Conservation (phyloP, 352 stramenopile genomes). For the Thraustochytrium striatum region DNA sequence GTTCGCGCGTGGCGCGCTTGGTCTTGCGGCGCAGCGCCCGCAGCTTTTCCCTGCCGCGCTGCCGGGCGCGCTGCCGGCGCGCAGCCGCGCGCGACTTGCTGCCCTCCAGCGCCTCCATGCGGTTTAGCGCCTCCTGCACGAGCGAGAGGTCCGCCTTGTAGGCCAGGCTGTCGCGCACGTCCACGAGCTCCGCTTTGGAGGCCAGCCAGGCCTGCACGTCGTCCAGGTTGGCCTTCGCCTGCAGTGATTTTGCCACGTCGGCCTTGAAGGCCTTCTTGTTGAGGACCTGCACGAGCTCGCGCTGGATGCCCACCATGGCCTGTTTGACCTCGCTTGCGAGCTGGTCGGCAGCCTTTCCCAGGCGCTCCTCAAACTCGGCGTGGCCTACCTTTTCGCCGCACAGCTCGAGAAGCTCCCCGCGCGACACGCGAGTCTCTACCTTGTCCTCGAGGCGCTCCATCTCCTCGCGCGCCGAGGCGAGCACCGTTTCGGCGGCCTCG, state of each 20-base stretch:
- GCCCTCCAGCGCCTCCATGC: not conserved
- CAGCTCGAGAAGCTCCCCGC: constrained; percentile 22
- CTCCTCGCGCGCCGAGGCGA: not conserved
- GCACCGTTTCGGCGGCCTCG: not conserved
- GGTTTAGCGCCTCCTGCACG: not conserved
- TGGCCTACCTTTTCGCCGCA: constrained; percentile 18
- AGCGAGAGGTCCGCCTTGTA: constrained; percentile 10
- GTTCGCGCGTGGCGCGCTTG: not conserved
- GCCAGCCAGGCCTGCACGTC: constrained; percentile 31
- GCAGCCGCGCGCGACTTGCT: not conserved
- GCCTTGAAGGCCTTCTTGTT: constrained; percentile 46
- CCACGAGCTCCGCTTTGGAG: constrained; percentile 35
- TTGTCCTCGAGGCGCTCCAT: constrained; percentile 20
- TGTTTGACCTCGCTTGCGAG: not conserved
- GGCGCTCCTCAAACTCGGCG: constrained; percentile 15
- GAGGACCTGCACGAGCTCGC: constrained; percentile 30
- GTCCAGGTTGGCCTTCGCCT: not conserved
- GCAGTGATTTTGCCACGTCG: not conserved
- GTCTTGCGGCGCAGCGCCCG: not conserved
- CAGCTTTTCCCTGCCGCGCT: not conserved
- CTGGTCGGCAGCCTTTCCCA: not conserved
- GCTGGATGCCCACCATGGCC: constrained; percentile 10
- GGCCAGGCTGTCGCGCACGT: constrained; percentile 20
- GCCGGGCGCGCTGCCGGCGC: not conserved
- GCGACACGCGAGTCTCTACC: not conserved